A percentile compares a stretch with the other conserved stretches of the same genome.
Conservation (phyloP, 2,329 filamentous ascomycete species). For the Orbilia brochopaga region DNA sequence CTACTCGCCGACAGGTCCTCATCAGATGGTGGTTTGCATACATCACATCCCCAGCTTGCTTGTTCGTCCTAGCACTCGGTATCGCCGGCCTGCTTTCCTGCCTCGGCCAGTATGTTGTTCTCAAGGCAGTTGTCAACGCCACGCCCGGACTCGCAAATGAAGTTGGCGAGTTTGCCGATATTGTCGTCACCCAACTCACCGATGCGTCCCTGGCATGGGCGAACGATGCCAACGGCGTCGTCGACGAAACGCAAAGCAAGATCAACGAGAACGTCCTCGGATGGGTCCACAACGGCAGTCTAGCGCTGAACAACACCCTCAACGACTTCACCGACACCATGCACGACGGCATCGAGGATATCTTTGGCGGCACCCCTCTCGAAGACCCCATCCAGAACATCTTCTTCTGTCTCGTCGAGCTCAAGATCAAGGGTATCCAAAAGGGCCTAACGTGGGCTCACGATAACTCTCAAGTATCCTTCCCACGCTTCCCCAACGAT, state of each 20-base stretch:
- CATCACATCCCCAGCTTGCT: conserved; percentile 78
- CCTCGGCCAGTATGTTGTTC: conserved; percentile 79
- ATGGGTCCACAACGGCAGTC: conserved; percentile 84
- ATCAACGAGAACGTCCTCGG: conserved; percentile 85
- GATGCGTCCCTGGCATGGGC: conserved; percentile 79
- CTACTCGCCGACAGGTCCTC: conserved; percentile 70
- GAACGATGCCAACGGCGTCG: conserved; percentile 73
- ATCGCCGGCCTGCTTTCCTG: conserved; percentile 82
- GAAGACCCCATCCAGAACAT: conserved; percentile 73
- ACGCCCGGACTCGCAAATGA: conserved; percentile 76
- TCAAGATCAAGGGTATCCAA: conserved; percentile 84
- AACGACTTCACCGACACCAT: conserved; percentile 81
- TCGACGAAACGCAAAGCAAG: conserved; percentile 68
- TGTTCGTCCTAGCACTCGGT: conserved; percentile 85
- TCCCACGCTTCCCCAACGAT: conserved; percentile 78
- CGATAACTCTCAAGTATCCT: conserved; percentile 79
- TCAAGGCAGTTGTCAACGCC: conserved; percentile 74
- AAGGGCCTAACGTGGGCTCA: conserved; percentile 92
- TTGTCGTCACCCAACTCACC: conserved; percentile 75
- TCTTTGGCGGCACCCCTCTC: conserved; percentile 75
- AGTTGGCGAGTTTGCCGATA: conserved; percentile 78
- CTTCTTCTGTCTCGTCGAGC: conserved; percentile 81
- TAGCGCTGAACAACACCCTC: conserved; percentile 82
- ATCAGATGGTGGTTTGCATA: conserved; percentile 85
- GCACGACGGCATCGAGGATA: conserved; percentile 72